These are phyloP conservation scores for Coemansia sp. DNA, from an alignment of 192 early-diverging fungal genomes.

Conservation along the genomic window DNA sequence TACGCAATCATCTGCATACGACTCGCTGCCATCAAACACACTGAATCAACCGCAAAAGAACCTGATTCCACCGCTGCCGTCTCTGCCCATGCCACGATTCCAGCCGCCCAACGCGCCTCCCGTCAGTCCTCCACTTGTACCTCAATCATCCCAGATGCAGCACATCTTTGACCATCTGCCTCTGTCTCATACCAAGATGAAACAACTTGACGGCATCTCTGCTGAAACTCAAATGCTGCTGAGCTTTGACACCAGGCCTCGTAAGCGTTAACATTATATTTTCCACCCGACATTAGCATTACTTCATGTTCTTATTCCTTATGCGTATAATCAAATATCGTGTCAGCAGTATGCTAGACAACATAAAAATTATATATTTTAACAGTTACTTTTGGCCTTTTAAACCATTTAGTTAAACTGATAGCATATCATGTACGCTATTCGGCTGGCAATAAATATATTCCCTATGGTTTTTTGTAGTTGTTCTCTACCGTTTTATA, in stretches of 20 bases:
- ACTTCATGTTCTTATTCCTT: background rate
- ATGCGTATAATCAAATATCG: background rate
- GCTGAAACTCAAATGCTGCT: constrained; percentile 52
- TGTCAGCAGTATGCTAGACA: too few relatives aligned
- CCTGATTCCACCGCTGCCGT: constrained; percentile 28
- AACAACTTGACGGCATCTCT: constrained; percentile 21
- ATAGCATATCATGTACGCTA: too few relatives aligned
- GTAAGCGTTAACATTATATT: constrained; percentile 1
- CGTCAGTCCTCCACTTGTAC: constrained; percentile 6
- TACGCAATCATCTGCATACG: background rate
- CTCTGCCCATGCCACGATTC: constrained; percentile 46
- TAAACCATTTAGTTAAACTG: too few relatives aligned
- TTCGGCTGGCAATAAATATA: too few relatives aligned
- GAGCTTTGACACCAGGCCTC: constrained; percentile 28
- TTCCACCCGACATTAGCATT: background rate
- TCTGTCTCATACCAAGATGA: background rate
- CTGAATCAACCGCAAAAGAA: background rate
- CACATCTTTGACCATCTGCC: constrained; percentile 4
- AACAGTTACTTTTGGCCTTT: too few relatives aligned
- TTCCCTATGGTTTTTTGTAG: too few relatives aligned
- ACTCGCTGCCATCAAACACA: constrained; percentile 10
- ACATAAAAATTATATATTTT: too few relatives aligned
- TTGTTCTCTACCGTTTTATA: too few relatives aligned
- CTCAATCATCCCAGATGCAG: constrained; percentile 11
- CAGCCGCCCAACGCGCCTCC: constrained; percentile 17